phyloP scores from a whole-genome alignment of 768 basidiomycete genomes.

The Rickenella mellea region DNA sequence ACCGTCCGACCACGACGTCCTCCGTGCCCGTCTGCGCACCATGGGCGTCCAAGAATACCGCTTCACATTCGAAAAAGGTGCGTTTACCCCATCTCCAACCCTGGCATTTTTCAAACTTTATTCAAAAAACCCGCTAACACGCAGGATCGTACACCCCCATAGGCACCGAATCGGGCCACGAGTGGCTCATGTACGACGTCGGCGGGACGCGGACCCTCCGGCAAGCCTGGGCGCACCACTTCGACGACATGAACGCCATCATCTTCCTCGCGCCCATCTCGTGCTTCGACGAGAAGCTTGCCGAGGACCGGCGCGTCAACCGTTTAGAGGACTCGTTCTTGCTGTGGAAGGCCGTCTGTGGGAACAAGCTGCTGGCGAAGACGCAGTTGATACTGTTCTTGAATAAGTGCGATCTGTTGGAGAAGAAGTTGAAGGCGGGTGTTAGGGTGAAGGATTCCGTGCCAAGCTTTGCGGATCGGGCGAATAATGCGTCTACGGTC shows the following conservation, averaged over 20 bases:
- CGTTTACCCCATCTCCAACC: conserved; percentile 10
- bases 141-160: conserved; percentile 3
- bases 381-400: conserved; percentile 41
- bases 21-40: conserved; percentile 71
- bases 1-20: conserved; percentile 67
- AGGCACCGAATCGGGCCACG: conserved; percentile 54
- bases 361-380: conserved; percentile 51
- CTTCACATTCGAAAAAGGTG: conserved; percentile 58
- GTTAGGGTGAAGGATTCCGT: conserved; percentile 58
- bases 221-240: conserved; percentile 71
- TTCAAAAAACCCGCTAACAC: not conserved
- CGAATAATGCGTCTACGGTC: conserved; percentile 60
- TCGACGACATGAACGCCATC: conserved; percentile 75
- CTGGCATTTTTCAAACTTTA: not conserved
- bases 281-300: conserved; percentile 72
- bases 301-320: conserved; percentile 62
- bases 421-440: conserved; percentile 63
- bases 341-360: conserved; percentile 68
- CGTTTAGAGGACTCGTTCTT: conserved; percentile 69
- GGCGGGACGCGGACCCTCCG: conserved; percentile 63
- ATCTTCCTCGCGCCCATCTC: conserved; percentile 78
- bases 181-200: conserved; percentile 79
- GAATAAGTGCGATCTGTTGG: conserved; percentile 57
- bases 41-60: conserved; percentile 70
- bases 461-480: conserved; percentile 63